These are phyloP conservation scores for Chaetothyriales sp. DNA, from an alignment of 2,329 filamentous ascomycete species.

Conservation along the genomic window DNA sequence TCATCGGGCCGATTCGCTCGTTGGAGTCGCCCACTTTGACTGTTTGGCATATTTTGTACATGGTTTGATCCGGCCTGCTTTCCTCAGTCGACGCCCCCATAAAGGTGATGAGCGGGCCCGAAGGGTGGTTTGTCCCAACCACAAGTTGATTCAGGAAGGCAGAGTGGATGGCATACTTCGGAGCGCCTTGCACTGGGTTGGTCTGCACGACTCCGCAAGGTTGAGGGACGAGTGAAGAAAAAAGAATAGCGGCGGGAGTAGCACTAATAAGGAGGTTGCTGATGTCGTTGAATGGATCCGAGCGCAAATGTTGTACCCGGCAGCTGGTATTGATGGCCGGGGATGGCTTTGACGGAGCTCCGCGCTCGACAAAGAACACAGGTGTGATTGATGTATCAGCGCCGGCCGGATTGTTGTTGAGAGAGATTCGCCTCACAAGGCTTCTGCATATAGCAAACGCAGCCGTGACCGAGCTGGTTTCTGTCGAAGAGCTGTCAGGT, in stretches of 20 bases:
- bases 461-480: background rate
- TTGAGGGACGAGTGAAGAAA: slow-evolving; percentile 30
- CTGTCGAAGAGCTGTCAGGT: background rate
- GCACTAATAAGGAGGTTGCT: slow-evolving; percentile 36
- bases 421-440: background rate
- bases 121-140: slow-evolving; percentile 20
- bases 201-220: slow-evolving; percentile 28
- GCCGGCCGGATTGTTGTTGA: background rate
- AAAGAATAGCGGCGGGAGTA: slow-evolving; percentile 34
- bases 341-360: slow-evolving; percentile 23
- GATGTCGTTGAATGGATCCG: slow-evolving; percentile 18
- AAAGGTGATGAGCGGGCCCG: background rate
- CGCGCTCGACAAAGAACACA: slow-evolving; percentile 20
- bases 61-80: background rate
- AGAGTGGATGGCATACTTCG: slow-evolving; percentile 33
- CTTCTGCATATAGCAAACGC: background rate
- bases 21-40: slow-evolving; percentile 7
- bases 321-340: slow-evolving; percentile 19
- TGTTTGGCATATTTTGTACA: background rate
- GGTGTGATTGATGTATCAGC: background rate
- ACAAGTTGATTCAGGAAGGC: slow-evolving; percentile 34
- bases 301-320: background rate
- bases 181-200: slow-evolving; percentile 28
- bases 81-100: background rate
- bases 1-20: slow-evolving; percentile 12